A percentile compares a stretch with the other conserved stretches of the same genome.
Evolutionary conservation across 1,284 basidiomycete species (phyloP).

Genomic region (Caloboletus inedulis): DNA sequence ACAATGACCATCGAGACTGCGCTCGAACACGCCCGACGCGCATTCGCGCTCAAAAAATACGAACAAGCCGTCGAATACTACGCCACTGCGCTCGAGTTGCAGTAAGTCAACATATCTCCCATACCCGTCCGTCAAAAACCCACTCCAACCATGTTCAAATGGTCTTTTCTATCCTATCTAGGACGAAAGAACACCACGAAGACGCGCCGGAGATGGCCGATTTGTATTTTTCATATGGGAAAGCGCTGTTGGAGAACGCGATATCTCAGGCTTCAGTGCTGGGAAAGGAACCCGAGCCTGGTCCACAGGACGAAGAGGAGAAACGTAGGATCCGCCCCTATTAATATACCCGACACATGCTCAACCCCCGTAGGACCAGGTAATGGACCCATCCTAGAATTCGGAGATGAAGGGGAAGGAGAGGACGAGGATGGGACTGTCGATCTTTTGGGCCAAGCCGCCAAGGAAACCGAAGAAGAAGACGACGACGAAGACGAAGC

Average conservation of each 20-base stretch:
- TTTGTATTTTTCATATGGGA: constrained; percentile 82
- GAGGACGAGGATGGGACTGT: constrained; percentile 42
- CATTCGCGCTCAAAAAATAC: constrained; percentile 83
- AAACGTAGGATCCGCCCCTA: constrained; percentile 34
- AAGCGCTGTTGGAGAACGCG: constrained; percentile 84
- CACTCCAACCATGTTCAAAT: constrained; percentile 23
- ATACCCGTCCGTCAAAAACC: not conserved
- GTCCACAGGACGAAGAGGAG: constrained; percentile 44
- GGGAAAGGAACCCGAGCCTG: constrained; percentile 71
- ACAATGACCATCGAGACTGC: constrained; percentile 49
- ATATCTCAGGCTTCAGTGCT: constrained; percentile 78
- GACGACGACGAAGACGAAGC: constrained; percentile 50
- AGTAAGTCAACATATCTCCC: constrained; percentile 43
- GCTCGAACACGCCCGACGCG: constrained; percentile 77
- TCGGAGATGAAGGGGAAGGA: constrained; percentile 71
- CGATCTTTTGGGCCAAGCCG: constrained; percentile 61
- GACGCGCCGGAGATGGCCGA: constrained; percentile 77
- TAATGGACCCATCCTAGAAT: constrained; percentile 63
- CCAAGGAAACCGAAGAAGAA: constrained; percentile 42
- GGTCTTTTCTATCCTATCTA: constrained; percentile 30
- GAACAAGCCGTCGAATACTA: constrained; percentile 85
- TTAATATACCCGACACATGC: not conserved
- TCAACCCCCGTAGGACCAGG: constrained; percentile 20
- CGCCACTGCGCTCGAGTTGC: constrained; percentile 77
- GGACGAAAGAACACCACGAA: constrained; percentile 70